These are phyloP conservation scores for Debaryomyces sp. DNA, from an alignment of 1,139 yeast genomes.

Conservation along the genomic window DNA sequence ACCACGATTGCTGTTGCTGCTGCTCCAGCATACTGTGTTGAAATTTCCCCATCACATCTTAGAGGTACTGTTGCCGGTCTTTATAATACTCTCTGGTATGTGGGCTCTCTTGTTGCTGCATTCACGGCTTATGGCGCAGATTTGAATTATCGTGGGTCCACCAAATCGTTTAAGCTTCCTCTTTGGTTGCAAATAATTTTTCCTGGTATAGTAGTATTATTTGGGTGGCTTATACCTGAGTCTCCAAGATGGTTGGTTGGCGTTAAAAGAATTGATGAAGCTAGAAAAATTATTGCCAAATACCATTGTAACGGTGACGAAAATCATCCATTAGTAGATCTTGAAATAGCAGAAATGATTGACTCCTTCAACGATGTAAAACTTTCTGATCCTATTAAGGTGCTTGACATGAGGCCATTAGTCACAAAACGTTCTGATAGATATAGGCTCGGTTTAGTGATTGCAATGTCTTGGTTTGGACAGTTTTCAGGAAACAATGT, in stretches of 20 bases:
- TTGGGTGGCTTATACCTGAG: constrained; percentile 51
- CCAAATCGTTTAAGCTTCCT: constrained; percentile 19
- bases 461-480: constrained; percentile 15
- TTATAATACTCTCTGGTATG: constrained; percentile 26
- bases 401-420: constrained; percentile 12
- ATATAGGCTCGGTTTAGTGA: constrained; percentile 10
- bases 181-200: constrained; percentile 18
- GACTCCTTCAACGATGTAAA: constrained; percentile 4
- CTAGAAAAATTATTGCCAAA: constrained; percentile 29
- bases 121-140: constrained; percentile 29
- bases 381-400: constrained; percentile 8
- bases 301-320: constrained; percentile 24
- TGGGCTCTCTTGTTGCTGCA: constrained; percentile 27
- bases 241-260: constrained; percentile 58
- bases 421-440: constrained; percentile 10
- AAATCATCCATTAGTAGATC: constrained; percentile 16
- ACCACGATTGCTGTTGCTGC: constrained; percentile 18
- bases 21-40: constrained; percentile 27
- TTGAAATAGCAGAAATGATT: constrained; percentile 23
- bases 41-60: constrained; percentile 26
- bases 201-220: constrained; percentile 13
- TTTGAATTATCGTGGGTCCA: constrained; percentile 18
- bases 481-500: constrained; percentile 25
- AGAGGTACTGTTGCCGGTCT: constrained; percentile 25
- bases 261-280: constrained; percentile 37